Conservation (phyloP, 805 yeast genomes). For the Clavispora vitiphila region DNA sequence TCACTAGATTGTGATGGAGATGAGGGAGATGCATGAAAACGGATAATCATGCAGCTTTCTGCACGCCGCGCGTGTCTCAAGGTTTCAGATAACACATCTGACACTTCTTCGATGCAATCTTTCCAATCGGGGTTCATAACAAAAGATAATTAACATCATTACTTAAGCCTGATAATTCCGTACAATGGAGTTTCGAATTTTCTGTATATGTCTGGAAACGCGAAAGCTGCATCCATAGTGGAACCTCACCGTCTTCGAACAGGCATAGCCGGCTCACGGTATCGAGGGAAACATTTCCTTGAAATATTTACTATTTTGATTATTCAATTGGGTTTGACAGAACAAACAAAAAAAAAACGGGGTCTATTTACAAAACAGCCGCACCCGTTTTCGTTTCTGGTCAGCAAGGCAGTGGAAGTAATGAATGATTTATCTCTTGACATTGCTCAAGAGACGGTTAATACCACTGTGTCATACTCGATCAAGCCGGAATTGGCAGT, state of each 20-base stretch:
- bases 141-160: not conserved
- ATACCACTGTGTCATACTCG: constrained; percentile 50
- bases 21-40: not conserved
- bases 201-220: not conserved
- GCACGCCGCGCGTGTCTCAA: constrained; percentile 2
- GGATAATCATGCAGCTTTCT: not conserved
- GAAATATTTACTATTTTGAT: constrained; percentile 52
- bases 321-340: constrained; percentile 30
- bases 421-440: constrained; percentile 48
- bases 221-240: not conserved
- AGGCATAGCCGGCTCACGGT: constrained; percentile 13
- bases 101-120: too few relatives aligned
- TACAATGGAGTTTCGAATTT: not conserved
- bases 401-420: constrained; percentile 44
- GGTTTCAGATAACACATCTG: not conserved
- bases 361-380: constrained; percentile 13
- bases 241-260: not conserved
- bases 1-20: constrained; percentile 10
- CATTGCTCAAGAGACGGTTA: constrained; percentile 45
- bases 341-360: constrained; percentile 15
- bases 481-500: constrained; percentile 45
- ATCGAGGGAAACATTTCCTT: constrained; percentile 50
- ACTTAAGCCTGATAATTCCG: not conserved
- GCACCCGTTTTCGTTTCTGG: constrained; percentile 50
- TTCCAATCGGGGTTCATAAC: too few relatives aligned